A percentile compares a stretch with the other conserved stretches of the same genome.
Conservation (phyloP, 1,139 yeast species). For the Petasospora fabianii region DNA sequence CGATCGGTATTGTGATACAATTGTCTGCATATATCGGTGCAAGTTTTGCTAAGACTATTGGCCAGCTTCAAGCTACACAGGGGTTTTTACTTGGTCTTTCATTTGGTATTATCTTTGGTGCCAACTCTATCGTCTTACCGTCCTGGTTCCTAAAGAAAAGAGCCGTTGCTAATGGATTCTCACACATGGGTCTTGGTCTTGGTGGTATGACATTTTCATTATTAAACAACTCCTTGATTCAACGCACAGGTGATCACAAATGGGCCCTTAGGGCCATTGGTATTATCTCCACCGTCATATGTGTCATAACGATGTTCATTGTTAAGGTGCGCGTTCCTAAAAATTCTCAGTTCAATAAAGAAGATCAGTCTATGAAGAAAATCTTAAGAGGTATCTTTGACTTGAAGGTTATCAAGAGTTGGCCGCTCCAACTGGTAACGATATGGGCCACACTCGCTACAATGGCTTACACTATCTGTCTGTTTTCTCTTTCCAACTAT, state of each 20-base stretch:
- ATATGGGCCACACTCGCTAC: constrained; percentile 37
- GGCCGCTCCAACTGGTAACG: constrained; percentile 36
- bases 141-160: constrained; percentile 58
- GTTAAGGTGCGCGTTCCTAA: constrained; percentile 28
- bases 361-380: constrained; percentile 29
- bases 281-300: constrained; percentile 42
- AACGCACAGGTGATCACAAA: constrained; percentile 44
- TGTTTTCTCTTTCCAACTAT: constrained; percentile 50
- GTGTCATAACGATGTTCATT: constrained; percentile 32
- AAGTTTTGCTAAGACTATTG: constrained; percentile 44
- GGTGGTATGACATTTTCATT: constrained; percentile 62
- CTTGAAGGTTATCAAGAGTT: constrained; percentile 22
- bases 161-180: constrained; percentile 58
- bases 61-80: constrained; percentile 51
- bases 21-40: constrained; percentile 52
- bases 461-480: constrained; percentile 44
- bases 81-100: constrained; percentile 58
- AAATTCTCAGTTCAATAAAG: constrained; percentile 34
- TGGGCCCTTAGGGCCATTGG: constrained; percentile 60
- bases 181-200: constrained; percentile 59
- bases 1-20: constrained; percentile 46
- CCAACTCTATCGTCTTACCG: constrained; percentile 53
- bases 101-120: constrained; percentile 47
- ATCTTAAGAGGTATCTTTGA: constrained; percentile 27
- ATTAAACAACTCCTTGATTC: constrained; percentile 44